These are phyloP conservation scores for Phyllosticta citribraziliensis DNA, from an alignment of 2,329 filamentous ascomycete species.

Conservation along the genomic window DNA sequence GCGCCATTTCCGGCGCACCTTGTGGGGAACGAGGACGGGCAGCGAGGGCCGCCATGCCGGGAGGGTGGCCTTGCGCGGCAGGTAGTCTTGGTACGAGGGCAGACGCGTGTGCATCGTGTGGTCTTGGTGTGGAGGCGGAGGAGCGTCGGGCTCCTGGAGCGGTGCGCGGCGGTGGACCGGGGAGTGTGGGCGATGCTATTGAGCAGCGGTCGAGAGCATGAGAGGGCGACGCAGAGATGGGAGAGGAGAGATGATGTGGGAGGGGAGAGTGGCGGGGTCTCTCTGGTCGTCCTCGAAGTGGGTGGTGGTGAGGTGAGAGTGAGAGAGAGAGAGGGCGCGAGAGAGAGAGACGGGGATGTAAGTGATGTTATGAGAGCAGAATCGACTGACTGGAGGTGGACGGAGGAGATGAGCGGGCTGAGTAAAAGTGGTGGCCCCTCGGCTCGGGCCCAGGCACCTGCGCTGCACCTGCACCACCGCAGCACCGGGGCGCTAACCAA, in stretches of 20 bases:
- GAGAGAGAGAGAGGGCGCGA: background rate
- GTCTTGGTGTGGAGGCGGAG: background rate
- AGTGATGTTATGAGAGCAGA: slow-evolving; percentile 5
- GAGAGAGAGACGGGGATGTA: slow-evolving; percentile 2
- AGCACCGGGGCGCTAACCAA: background rate
- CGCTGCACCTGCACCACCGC: background rate
- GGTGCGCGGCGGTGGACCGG: slow-evolving; percentile 1
- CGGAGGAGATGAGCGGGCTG: slow-evolving; percentile 8
- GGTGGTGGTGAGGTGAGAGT: background rate
- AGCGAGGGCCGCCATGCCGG: slow-evolving; percentile 10
- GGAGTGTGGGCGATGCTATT: slow-evolving; percentile 2
- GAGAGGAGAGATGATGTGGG: background rate
- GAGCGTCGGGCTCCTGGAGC: slow-evolving; percentile 7
- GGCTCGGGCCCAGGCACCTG: slow-evolving; percentile 2
- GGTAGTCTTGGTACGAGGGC: slow-evolving; percentile 9
- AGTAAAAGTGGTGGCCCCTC: slow-evolving; percentile 5
- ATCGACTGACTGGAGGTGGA: no score
- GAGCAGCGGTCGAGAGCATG: slow-evolving; percentile 9
- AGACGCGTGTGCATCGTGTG: slow-evolving; percentile 8
- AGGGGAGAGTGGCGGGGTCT: background rate
- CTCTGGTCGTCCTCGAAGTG: background rate
- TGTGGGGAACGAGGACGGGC: slow-evolving; percentile 46
- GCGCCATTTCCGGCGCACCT: slow-evolving; percentile 56
- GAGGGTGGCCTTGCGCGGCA: slow-evolving; percentile 8
- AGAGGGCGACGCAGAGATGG: background rate